Evolutionary conservation across 2,329 filamentous ascomycete genomes (phyloP).

Genomic region (Xylaria sp.): DNA sequence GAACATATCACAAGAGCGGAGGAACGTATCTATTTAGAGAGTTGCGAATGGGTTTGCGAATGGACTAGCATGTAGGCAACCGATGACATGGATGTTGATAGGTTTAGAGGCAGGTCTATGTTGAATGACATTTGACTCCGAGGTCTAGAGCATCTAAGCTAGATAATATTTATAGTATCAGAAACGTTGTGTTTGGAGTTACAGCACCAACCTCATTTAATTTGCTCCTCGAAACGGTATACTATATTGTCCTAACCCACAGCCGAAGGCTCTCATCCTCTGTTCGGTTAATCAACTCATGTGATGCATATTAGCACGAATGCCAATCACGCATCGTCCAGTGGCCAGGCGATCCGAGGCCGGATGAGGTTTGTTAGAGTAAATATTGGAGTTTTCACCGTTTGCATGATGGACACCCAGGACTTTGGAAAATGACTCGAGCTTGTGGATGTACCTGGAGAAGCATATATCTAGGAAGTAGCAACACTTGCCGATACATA

Average conservation of each 20-base stretch:
- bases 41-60: not conserved
- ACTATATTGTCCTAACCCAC: not conserved
- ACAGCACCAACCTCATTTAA: not conserved
- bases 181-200: not conserved
- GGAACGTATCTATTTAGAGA: not conserved
- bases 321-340: not conserved
- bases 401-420: not conserved
- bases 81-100: not conserved
- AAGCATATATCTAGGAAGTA: not conserved
- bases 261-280: constrained; percentile 10
- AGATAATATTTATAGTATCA: not conserved
- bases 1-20: not conserved
- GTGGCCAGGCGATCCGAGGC: too few relatives aligned
- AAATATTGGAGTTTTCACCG: too few relatives aligned
- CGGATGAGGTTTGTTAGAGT: too few relatives aligned
- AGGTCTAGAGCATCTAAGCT: not conserved
- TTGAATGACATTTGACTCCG: not conserved
- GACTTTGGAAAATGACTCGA: too few relatives aligned
- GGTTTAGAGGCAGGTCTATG: not conserved
- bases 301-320: too few relatives aligned
- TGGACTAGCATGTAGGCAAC: not conserved
- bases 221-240: not conserved
- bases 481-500: not conserved
- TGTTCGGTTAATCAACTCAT: not conserved
- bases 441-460: not conserved